These are phyloP conservation scores for Solanum lycopersicoides DNA, from an alignment of 257 asterid species.

Conservation along the genomic window DNA sequence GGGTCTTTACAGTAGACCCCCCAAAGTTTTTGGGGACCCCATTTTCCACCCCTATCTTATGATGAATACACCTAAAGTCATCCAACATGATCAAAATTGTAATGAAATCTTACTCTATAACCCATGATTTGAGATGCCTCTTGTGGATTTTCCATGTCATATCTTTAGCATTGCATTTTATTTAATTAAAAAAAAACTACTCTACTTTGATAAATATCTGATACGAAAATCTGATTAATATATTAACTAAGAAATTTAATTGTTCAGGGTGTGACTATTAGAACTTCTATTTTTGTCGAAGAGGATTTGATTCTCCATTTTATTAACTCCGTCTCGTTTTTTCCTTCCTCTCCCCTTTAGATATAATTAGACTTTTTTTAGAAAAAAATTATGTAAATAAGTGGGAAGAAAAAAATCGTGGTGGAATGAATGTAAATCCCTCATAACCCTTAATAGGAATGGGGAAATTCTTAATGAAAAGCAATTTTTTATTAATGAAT, in stretches of 20 bases:
- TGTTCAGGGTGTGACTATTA: background rate
- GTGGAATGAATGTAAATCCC: background rate
- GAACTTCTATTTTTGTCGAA: background rate
- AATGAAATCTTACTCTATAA: background rate
- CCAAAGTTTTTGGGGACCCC: background rate
- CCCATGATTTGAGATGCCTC: background rate
- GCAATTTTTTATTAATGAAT: rapidly evolving
- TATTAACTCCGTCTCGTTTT: background rate
- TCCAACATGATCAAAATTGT: background rate
- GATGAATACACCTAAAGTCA: background rate
- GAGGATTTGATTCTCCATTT: background rate
- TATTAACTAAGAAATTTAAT: background rate
- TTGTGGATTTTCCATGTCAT: background rate
- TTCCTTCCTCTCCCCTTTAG: background rate
- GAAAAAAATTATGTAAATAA: background rate
- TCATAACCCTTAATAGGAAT: background rate
- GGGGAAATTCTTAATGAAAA: background rate
- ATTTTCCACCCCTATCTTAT: background rate
- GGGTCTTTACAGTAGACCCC: background rate
- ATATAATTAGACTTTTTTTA: background rate
- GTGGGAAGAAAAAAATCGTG: background rate
- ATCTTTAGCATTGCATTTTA: background rate
- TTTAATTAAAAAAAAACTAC: background rate
- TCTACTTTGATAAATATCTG: background rate
- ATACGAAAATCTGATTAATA: background rate